Conservation (phyloP, 2,329 filamentous ascomycete species). For the Chaetomiaceae sp. region DNA sequence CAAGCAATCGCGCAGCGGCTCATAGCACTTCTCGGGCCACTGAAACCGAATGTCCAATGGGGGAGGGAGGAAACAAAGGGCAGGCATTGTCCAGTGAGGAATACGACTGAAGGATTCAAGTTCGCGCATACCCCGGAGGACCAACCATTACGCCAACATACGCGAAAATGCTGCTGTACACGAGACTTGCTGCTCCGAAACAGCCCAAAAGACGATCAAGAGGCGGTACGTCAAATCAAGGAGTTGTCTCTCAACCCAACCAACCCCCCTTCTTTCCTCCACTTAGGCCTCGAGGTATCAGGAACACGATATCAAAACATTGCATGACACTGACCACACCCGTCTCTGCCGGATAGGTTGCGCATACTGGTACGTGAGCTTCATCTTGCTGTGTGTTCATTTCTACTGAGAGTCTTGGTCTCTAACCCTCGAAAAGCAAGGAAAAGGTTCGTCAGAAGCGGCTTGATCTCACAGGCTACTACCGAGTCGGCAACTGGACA, state of each 20-base stretch:
- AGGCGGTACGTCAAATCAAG: constrained; percentile 44
- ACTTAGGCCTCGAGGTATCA: no score
- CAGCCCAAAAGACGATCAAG: constrained; percentile 56
- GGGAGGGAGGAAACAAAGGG: neutral
- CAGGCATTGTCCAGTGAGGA: neutral
- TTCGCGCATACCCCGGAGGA: neutral
- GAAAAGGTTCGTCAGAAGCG: constrained; percentile 44
- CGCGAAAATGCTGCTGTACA: constrained; percentile 52
- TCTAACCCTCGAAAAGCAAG: constrained; percentile 38
- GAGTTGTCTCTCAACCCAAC: no score
- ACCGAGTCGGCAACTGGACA: no score
- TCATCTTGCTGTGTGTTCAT: neutral
- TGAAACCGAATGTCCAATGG: neutral
- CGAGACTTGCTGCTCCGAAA: constrained; percentile 54
- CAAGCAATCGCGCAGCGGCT: neutral
- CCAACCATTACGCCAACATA: neutral
- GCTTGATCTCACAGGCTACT: neutral
- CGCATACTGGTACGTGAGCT: constrained; percentile 45
- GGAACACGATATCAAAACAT: no score
- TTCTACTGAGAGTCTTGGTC: neutral
- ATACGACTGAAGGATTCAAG: neutral
- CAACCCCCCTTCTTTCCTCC: no score
- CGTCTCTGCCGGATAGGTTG: constrained; percentile 41
- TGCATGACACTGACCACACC: neutral
- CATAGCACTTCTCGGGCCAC: neutral